A percentile compares a stretch with the other conserved stretches of the same genome.
Conservation (phyloP, 768 basidiomycete genomes). For the Galerina marginata region DNA sequence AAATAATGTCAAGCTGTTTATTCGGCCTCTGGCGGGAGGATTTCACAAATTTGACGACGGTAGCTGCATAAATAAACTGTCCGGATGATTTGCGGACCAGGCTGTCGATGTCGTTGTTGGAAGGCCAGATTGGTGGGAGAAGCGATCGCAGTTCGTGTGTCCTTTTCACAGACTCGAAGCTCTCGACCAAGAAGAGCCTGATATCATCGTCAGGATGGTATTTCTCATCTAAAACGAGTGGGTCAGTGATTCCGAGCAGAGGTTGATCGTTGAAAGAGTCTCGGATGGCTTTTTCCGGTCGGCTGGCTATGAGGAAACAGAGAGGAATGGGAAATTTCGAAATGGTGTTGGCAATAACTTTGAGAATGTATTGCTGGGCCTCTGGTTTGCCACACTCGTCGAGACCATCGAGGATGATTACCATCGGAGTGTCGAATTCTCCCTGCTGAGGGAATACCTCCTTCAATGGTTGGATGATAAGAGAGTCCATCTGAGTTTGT, state of each 20-base stretch:
- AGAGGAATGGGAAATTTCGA: neutral
- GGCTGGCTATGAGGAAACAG: conserved; percentile 14
- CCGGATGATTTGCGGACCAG: conserved; percentile 14
- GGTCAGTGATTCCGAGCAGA: neutral
- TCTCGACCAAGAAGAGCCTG: neutral
- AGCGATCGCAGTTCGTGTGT: neutral
- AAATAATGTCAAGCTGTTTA: conserved; percentile 2
- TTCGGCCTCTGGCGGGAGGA: neutral
- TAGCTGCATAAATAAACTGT: conserved; percentile 19
- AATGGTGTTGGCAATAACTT: neutral
- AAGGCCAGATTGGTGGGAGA: conserved; percentile 3
- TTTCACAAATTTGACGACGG: conserved; percentile 11
- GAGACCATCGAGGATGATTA: conserved; percentile 24
- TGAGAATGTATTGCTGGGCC: conserved; percentile 8
- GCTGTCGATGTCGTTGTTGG: neutral
- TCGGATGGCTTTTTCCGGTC: conserved; percentile 11
- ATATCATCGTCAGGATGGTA: conserved; percentile 12
- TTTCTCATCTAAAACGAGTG: conserved; percentile 9
- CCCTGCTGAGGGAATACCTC: neutral
- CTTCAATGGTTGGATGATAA: conserved; percentile 9
- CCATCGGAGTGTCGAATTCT: neutral
- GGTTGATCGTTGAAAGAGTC: neutral
- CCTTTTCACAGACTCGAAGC: neutral
- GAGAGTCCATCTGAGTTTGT: conserved; percentile 7
- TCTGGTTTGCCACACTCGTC: conserved; percentile 20